Evolutionary conservation across 2,329 filamentous ascomycete species (phyloP).

Genomic region (Fusarium pseudoanthophilum): DNA sequence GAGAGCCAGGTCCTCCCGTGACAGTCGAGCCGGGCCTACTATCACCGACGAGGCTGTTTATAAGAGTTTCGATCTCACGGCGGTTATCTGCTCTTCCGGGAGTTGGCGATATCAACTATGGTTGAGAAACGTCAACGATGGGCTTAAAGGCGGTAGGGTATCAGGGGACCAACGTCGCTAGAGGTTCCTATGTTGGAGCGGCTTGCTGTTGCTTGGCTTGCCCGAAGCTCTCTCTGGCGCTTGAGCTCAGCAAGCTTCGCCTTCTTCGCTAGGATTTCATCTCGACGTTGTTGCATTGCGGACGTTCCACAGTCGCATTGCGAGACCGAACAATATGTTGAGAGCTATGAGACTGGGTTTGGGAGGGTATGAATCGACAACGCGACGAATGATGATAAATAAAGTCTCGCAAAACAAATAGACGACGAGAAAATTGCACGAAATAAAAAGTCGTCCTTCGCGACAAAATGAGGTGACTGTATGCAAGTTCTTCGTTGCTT

Average conservation of each 20-base stretch:
- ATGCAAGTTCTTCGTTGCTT: constrained; percentile 16
- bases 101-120: constrained; percentile 70
- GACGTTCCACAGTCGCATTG: constrained; percentile 59
- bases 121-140: constrained; percentile 19
- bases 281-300: constrained; percentile 82
- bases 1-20: constrained; percentile 72
- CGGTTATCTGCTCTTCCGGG: constrained; percentile 75
- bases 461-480: background rate
- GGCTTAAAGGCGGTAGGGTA: constrained; percentile 27
- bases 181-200: constrained; percentile 75
- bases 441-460: background rate
- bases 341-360: constrained; percentile 32
- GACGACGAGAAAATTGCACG: background rate
- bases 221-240: constrained; percentile 85
- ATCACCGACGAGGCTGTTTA: constrained; percentile 84
- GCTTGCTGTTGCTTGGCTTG: constrained; percentile 77
- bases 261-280: constrained; percentile 97
- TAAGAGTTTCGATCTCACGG: constrained; percentile 84
- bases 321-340: constrained; percentile 49
- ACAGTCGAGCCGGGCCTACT: constrained; percentile 76
- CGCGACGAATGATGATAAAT: background rate
- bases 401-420: background rate
- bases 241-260: constrained; percentile 97
- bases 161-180: constrained; percentile 71
- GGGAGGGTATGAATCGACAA: constrained; percentile 7